These are phyloP conservation scores for Tympanopsis confertula DNA, from an alignment of 2,329 filamentous ascomycete genomes.

Conservation along the genomic window DNA sequence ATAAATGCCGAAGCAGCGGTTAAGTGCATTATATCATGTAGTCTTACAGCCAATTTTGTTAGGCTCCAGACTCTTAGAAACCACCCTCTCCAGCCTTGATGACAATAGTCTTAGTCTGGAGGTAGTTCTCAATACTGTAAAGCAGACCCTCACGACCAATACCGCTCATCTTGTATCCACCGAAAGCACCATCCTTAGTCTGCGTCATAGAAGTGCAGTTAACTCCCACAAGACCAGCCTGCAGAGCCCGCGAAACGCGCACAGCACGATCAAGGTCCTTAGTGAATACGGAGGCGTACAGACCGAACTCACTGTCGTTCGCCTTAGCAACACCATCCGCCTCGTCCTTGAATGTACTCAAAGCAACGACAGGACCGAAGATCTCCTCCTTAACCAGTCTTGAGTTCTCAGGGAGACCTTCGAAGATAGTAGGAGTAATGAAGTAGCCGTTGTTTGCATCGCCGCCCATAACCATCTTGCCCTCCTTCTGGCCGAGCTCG, in stretches of 20 bases:
- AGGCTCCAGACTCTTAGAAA: too few species aligned
- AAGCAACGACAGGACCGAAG: conserved; percentile 32
- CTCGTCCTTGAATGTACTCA: conserved; percentile 32
- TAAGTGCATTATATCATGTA: too few species aligned
- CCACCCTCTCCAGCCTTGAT: too few species aligned
- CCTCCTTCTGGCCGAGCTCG: not conserved
- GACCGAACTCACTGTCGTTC: conserved; percentile 30
- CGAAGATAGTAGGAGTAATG: not conserved
- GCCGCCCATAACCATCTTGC: not conserved
- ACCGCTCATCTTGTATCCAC: conserved; percentile 27
- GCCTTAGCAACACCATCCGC: conserved; percentile 30
- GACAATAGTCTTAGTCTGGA: too few species aligned
- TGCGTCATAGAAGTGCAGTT: conserved; percentile 29
- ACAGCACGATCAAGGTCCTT: conserved; percentile 32
- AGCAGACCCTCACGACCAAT: conserved; percentile 23
- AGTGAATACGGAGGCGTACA: conserved; percentile 38
- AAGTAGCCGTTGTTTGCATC: not conserved
- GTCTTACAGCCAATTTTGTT: too few species aligned
- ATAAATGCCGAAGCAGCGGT: too few species aligned
- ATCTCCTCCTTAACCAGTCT: not conserved
- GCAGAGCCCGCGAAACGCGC: conserved; percentile 35
- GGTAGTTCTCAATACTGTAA: too few species aligned
- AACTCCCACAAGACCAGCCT: conserved; percentile 49
- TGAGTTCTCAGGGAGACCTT: not conserved
- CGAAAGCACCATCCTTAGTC: conserved; percentile 26